Conservation (phyloP, 2,329 filamentous ascomycete species). For the Cladosporium austrohemisphaericum region DNA sequence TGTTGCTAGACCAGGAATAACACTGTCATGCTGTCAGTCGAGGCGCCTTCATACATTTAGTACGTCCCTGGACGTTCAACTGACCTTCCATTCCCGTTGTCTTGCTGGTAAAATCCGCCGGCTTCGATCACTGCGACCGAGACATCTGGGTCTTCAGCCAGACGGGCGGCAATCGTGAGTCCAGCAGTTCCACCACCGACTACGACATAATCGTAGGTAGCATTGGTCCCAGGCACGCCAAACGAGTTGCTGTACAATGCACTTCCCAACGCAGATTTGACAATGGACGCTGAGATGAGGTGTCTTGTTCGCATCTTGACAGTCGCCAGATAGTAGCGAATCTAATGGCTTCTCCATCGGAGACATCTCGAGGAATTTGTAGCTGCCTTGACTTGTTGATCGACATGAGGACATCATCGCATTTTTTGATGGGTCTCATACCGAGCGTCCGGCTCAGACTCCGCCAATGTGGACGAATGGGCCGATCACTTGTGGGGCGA, state of each 20-base stretch:
- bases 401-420: neutral
- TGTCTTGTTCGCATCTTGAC: neutral
- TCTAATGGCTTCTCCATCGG: neutral
- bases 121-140: conserved; percentile 27
- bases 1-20: conserved; percentile 8
- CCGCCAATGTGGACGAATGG: neutral
- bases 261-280: neutral
- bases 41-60: neutral
- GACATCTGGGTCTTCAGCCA: conserved; percentile 18
- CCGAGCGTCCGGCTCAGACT: neutral
- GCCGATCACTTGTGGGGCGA: neutral
- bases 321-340: neutral
- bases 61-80: neutral
- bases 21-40: neutral
- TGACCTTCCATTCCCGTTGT: conserved; percentile 21
- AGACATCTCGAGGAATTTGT: neutral
- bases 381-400: neutral
- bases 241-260: conserved; percentile 7
- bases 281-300: neutral
- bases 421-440: too few species aligned
- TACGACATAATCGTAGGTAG: conserved; percentile 23
- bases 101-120: conserved; percentile 23
- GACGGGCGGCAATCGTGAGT: conserved; percentile 21
- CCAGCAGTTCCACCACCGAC: conserved; percentile 23
- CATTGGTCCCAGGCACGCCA: conserved; percentile 7